phyloP scores from a whole-genome alignment of 306 rosid genomes.

The Gastrolobium bilobum region DNA sequence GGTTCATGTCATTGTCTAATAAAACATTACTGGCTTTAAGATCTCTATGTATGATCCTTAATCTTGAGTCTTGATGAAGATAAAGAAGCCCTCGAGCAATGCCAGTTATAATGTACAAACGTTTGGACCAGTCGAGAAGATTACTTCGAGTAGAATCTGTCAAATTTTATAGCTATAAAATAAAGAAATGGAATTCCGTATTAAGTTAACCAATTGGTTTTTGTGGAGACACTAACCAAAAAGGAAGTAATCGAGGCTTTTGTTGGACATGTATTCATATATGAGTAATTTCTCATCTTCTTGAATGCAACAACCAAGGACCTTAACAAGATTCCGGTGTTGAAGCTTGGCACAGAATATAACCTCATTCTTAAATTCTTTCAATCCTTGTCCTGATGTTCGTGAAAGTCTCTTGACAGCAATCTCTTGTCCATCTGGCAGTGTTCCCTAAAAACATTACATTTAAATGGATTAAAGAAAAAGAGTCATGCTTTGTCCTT shows the following conservation, averaged over 20 bases:
- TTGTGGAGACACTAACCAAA: background rate
- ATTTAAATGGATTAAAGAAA: background rate
- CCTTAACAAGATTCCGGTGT: slow-evolving; percentile 44
- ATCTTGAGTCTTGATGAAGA: slow-evolving; percentile 44
- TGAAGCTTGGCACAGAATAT: slow-evolving; percentile 46
- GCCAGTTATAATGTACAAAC: slow-evolving; percentile 1
- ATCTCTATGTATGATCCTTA: slow-evolving; percentile 43
- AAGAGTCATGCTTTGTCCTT: background rate
- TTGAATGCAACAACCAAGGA: slow-evolving; percentile 43
- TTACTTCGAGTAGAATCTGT: background rate
- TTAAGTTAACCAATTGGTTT: background rate
- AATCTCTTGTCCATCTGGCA: slow-evolving; percentile 25
- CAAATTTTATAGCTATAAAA: background rate
- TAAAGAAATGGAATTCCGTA: background rate
- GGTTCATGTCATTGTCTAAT: slow-evolving; percentile 37
- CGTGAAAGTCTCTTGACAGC: slow-evolving; percentile 38
- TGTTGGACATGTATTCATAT: slow-evolving; percentile 49
- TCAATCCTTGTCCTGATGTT: slow-evolving; percentile 3
- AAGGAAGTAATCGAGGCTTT: slow-evolving; percentile 41
- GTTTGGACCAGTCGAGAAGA: slow-evolving; percentile 15
- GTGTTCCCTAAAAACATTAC: slow-evolving; percentile 20
- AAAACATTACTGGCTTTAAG: slow-evolving; percentile 32
- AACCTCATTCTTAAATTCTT: slow-evolving; percentile 49
- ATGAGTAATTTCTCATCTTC: slow-evolving; percentile 39
- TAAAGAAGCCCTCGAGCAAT: slow-evolving; percentile 40